Conservation (phyloP, 495 filamentous ascomycete genomes). For the Aspergillus diversus region DNA sequence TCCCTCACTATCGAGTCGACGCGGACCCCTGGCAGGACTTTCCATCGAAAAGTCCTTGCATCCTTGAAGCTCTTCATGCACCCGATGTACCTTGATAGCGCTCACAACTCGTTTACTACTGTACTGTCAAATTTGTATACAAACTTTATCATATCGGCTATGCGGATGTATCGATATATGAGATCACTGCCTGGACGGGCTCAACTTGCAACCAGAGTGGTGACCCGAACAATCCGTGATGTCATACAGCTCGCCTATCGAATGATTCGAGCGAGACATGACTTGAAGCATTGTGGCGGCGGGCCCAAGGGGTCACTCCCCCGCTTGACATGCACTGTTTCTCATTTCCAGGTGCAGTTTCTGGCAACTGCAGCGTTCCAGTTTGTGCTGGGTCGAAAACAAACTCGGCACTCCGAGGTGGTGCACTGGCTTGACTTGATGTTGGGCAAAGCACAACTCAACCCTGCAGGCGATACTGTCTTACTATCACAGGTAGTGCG, state of each 20-base stretch:
- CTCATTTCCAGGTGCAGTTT: conserved; percentile 69
- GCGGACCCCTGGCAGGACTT: conserved; percentile 68
- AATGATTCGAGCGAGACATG: conserved; percentile 63
- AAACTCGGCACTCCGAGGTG: conserved; percentile 63
- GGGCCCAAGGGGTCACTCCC: background rate
- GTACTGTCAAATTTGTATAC: conserved; percentile 75
- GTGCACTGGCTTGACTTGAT: conserved; percentile 64
- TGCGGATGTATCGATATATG: conserved; percentile 82
- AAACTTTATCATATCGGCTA: conserved; percentile 74
- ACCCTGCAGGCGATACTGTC: conserved; percentile 31
- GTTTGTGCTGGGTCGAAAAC: conserved; percentile 66
- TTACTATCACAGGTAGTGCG: conserved; percentile 37
- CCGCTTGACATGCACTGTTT: conserved; percentile 59
- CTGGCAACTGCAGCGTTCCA: conserved; percentile 68
- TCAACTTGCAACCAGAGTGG: conserved; percentile 55
- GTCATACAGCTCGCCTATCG: conserved; percentile 65
- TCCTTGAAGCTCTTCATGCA: conserved; percentile 86
- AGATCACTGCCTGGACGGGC: conserved; percentile 59
- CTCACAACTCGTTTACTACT: conserved; percentile 69
- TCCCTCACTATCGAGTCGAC: conserved; percentile 78
- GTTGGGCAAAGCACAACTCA: conserved; percentile 35
- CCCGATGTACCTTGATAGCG: conserved; percentile 85
- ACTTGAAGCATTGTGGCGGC: conserved; percentile 32
- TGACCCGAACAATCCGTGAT: conserved; percentile 69
- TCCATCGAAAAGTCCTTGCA: conserved; percentile 77